phyloP scores from a whole-genome alignment of 2,329 filamentous ascomycete species.

The Ascochyta lentis region DNA sequence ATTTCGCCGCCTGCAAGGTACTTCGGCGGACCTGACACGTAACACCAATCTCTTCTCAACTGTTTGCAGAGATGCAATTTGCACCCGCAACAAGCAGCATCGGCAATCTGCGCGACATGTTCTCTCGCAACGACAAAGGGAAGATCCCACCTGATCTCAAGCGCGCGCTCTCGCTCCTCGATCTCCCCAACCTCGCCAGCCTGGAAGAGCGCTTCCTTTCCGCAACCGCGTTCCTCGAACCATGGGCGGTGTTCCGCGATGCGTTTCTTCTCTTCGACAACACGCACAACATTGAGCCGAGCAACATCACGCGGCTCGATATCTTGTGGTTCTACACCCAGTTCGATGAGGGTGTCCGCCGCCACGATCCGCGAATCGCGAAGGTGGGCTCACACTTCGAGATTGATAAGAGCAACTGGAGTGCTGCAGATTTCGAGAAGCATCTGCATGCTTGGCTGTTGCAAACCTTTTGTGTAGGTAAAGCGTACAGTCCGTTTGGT shows the following conservation, averaged over 20 bases:
- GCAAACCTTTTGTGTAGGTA: constrained; percentile 43
- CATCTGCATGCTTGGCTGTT: constrained; percentile 43
- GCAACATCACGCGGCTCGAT: constrained; percentile 28
- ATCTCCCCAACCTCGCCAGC: constrained; percentile 25
- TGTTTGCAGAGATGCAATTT: neutral
- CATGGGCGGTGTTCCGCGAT: constrained; percentile 44
- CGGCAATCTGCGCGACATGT: constrained; percentile 24
- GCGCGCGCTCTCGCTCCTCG: constrained; percentile 33
- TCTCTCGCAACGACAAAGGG: constrained; percentile 20
- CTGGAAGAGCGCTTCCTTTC: constrained; percentile 41
- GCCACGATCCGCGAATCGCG: constrained; percentile 36
- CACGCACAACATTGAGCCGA: constrained; percentile 17
- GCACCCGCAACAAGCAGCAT: neutral
- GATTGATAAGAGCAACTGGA: constrained; percentile 40
- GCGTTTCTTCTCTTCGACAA: constrained; percentile 29
- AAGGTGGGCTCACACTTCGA: constrained; percentile 21
- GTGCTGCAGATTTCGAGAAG: constrained; percentile 38
- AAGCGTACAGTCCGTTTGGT: constrained; percentile 31
- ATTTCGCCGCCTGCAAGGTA: too few relatives aligned
- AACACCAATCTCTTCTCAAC: neutral
- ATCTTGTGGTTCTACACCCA: constrained; percentile 44
- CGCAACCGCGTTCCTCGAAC: constrained; percentile 37
- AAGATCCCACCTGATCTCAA: constrained; percentile 28
- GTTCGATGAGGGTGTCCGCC: constrained; percentile 35
- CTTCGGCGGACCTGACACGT: too few relatives aligned